These are phyloP conservation scores for Penicillium cataractarum DNA, from an alignment of 495 filamentous ascomycete genomes.

Conservation along the genomic window DNA sequence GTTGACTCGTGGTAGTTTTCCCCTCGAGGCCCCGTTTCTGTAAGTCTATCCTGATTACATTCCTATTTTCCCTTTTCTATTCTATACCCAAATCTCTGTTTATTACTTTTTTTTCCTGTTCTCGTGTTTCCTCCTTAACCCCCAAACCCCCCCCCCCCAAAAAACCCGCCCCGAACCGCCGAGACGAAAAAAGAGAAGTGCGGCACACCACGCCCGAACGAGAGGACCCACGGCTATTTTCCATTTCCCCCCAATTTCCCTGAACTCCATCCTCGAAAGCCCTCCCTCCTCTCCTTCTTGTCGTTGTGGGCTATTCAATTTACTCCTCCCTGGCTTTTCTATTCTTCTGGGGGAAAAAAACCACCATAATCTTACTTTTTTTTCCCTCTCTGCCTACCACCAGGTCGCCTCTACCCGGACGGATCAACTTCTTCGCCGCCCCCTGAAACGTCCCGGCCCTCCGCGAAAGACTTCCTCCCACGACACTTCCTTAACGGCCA, in stretches of 20 bases:
- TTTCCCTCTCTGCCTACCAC: slow-evolving; percentile 5
- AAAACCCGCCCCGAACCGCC: slow-evolving; percentile 22
- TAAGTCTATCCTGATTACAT: slow-evolving; percentile 20
- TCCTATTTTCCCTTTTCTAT: slow-evolving; percentile 4
- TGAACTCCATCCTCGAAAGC: background rate
- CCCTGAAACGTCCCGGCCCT: slow-evolving; percentile 31
- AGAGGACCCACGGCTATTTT: slow-evolving; percentile 25
- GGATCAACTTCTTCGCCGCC: slow-evolving; percentile 36
- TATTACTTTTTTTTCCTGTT: background rate
- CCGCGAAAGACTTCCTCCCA: slow-evolving; percentile 15
- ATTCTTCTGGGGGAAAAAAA: slow-evolving; percentile 12
- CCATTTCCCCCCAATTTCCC: slow-evolving; percentile 1
- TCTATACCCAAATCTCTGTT: background rate
- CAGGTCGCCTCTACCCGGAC: slow-evolving; percentile 37
- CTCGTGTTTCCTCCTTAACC: background rate
- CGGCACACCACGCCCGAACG: slow-evolving; percentile 11
- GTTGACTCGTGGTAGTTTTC: slow-evolving; percentile 45
- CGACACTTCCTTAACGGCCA: slow-evolving; percentile 42
- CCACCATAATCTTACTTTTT: slow-evolving; percentile 21
- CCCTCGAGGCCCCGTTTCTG: slow-evolving; percentile 29
- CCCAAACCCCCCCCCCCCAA: background rate
- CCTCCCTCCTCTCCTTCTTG: background rate
- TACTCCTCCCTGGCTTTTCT: slow-evolving; percentile 1
- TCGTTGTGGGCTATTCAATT: background rate
- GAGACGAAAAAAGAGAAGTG: slow-evolving; percentile 12